phyloP scores from a whole-genome alignment of 2,329 filamentous ascomycete genomes.

The Aspergillus versicolor region DNA sequence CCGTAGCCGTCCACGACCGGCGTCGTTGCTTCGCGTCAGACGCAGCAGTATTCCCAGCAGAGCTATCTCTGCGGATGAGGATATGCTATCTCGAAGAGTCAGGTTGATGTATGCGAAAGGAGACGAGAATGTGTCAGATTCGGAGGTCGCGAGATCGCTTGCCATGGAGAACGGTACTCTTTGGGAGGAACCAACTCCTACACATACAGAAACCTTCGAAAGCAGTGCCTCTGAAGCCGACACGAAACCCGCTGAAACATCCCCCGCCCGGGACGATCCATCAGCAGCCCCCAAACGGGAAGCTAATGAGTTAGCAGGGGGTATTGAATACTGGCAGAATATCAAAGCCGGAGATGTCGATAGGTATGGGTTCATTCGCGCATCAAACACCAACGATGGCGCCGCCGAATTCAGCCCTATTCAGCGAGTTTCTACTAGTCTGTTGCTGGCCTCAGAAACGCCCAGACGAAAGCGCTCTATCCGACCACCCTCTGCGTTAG shows the following conservation, averaged over 20 bases:
- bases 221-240: conserved; percentile 28
- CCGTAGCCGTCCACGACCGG: conserved; percentile 30
- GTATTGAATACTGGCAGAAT: conserved; percentile 65
- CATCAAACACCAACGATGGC: conserved; percentile 27
- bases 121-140: conserved; percentile 53
- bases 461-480: conserved; percentile 55
- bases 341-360: conserved; percentile 60
- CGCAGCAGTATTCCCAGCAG: conserved; percentile 42
- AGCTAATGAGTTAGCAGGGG: conserved; percentile 59
- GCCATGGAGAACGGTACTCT: conserved; percentile 39
- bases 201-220: conserved; percentile 29
- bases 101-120: conserved; percentile 64
- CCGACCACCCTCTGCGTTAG: conserved; percentile 50
- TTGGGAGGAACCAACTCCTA: conserved; percentile 38
- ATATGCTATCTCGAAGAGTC: conserved; percentile 61
- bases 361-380: conserved; percentile 63
- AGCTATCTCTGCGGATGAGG: conserved; percentile 63
- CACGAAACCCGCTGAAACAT: conserved; percentile 26
- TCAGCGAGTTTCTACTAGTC: conserved; percentile 60
- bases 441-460: conserved; percentile 56
- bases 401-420: conserved; percentile 44
- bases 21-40: conserved; percentile 39
- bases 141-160: conserved; percentile 38
- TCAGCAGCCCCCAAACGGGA: conserved; percentile 47
- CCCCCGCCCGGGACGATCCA: conserved; percentile 29